Conservation (phyloP, 2,329 filamentous ascomycete genomes). For the Colletotrichum aenigma region DNA sequence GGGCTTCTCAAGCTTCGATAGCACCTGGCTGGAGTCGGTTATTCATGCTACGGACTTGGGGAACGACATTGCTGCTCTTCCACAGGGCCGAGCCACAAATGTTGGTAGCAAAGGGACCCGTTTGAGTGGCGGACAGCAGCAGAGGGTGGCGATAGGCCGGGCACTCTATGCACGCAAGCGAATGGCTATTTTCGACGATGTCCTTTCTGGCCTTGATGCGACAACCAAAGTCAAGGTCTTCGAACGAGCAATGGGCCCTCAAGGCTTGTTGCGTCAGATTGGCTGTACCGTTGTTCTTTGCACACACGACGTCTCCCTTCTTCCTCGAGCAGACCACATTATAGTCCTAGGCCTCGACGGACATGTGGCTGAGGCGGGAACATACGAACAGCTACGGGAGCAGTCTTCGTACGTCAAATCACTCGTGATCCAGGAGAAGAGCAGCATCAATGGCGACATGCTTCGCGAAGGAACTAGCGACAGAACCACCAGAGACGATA, state of each 20-base stretch:
- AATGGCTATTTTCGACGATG: conserved; percentile 50
- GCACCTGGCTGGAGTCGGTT: conserved; percentile 31
- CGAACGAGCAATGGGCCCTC: conserved; percentile 39
- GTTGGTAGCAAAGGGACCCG: conserved; percentile 44
- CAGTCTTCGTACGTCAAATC: background rate
- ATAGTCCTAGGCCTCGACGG: background rate
- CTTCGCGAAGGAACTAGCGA: background rate
- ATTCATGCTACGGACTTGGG: conserved; percentile 36
- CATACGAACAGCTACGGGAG: background rate
- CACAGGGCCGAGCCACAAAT: conserved; percentile 34
- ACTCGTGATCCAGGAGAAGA: background rate
- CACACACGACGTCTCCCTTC: conserved; percentile 14
- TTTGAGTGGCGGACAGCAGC: conserved; percentile 48
- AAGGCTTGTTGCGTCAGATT: conserved; percentile 42
- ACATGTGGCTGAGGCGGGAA: background rate
- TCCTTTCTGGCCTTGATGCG: conserved; percentile 48
- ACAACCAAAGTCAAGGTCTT: conserved; percentile 47
- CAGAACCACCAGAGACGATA: accelerated
- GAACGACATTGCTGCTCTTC: conserved; percentile 33
- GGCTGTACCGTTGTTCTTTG: conserved; percentile 12
- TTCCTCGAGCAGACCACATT: background rate
- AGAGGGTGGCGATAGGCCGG: conserved; percentile 48
- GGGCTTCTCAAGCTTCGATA: conserved; percentile 31
- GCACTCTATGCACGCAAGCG: conserved; percentile 45
- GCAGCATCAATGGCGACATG: background rate